Conservation (phyloP, 768 basidiomycete genomes). For the Naganishia antarctica region DNA sequence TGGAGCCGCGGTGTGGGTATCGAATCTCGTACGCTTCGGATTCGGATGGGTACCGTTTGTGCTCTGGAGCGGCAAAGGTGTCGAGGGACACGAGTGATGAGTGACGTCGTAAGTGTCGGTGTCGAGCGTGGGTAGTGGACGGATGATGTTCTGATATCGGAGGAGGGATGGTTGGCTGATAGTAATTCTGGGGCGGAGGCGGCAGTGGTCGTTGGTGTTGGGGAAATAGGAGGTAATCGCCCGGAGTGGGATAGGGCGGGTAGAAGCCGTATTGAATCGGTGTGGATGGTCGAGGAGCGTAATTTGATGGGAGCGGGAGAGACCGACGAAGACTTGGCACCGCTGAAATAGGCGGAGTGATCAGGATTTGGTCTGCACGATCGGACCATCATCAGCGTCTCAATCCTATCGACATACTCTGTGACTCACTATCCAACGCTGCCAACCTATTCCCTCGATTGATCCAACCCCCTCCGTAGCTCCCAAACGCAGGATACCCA, state of each 20-base stretch:
- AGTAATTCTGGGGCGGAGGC: conserved; percentile 1
- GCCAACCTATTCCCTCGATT: conserved; percentile 1
- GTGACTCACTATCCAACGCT: background rate
- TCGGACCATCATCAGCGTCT: background rate
- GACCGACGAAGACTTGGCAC: background rate
- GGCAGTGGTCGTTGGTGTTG: background rate
- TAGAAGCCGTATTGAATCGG: background rate
- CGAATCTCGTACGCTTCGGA: background rate
- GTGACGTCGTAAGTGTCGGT: background rate
- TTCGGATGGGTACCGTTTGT: background rate
- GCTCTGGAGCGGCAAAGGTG: background rate
- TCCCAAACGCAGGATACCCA: background rate
- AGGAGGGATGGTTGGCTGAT: background rate
- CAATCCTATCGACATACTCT: background rate
- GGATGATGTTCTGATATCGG: background rate
- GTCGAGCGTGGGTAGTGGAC: background rate
- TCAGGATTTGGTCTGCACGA: background rate
- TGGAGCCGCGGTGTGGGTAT: background rate
- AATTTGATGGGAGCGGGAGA: background rate
- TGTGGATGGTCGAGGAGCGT: background rate
- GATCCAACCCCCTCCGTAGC: conserved; percentile 1
- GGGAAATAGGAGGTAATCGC: background rate
- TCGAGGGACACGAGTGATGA: background rate
- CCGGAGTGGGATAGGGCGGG: background rate
- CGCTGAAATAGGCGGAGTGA: background rate